These are phyloP conservation scores for Borovskyia barvae DNA, from an alignment of 208 protist species.

Conservation along the genomic window DNA sequence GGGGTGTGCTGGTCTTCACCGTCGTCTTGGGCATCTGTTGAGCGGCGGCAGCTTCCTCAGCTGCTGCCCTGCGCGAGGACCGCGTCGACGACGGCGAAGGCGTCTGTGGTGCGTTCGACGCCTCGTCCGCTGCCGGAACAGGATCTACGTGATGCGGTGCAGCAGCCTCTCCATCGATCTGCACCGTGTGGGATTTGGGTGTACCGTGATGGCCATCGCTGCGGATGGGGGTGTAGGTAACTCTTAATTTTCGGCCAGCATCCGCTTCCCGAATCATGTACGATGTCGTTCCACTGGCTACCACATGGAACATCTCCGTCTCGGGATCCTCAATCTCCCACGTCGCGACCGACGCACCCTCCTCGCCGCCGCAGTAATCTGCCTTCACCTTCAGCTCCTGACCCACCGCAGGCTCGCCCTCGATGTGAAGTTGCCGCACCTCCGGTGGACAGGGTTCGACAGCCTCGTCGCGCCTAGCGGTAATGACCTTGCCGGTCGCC, in stretches of 20 bases:
- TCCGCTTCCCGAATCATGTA: conserved; percentile 72
- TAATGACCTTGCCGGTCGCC: conserved; percentile 59
- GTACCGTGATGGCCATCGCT: conserved; percentile 73
- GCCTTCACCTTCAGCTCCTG: conserved; percentile 61
- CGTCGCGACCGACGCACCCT: conserved; percentile 61
- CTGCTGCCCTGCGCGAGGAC: conserved; percentile 14
- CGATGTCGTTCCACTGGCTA: conserved; percentile 40
- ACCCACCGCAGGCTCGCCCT: conserved; percentile 58
- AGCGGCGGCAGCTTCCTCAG: too few species aligned
- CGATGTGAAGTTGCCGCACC: conserved; percentile 63
- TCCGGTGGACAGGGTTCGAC: conserved; percentile 58
- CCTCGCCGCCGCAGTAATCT: conserved; percentile 75
- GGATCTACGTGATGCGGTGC: conserved; percentile 17
- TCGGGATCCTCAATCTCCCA: conserved; percentile 74
- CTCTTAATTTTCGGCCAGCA: conserved; percentile 66
- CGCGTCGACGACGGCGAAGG: conserved; percentile 2
- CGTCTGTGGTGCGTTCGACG: neutral
- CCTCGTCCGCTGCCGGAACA: neutral
- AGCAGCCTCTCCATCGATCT: conserved; percentile 24
- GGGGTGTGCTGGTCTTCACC: neutral
- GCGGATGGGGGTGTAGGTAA: conserved; percentile 85
- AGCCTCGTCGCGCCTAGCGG: conserved; percentile 35
- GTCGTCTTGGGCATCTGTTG: conserved; percentile 2
- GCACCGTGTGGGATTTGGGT: conserved; percentile 59
- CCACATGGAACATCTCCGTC: conserved; percentile 50